A percentile compares a stretch with the other conserved stretches of the same genome.
phyloP scores from a whole-genome alignment of 768 basidiomycete genomes.

The Russula olivacea region DNA sequence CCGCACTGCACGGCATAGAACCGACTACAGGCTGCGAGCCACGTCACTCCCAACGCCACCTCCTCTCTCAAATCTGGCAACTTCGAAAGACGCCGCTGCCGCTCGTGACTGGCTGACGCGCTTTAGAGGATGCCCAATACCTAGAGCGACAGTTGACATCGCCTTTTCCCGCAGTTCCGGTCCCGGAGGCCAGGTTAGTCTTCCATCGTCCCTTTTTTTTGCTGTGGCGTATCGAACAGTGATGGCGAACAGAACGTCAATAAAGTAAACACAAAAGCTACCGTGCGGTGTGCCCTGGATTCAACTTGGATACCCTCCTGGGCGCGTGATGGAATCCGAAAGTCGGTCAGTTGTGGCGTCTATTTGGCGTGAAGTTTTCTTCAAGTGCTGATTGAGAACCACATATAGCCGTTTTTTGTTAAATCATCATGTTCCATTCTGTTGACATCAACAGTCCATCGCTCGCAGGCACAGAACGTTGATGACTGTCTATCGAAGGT shows the following conservation, averaged over 20 bases:
- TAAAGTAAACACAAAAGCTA: conserved; percentile 82
- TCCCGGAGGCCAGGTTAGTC: conserved; percentile 72
- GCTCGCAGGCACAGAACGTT: conserved; percentile 75
- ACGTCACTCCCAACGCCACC: conserved; percentile 21
- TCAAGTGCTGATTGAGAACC: not conserved
- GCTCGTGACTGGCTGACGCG: conserved; percentile 22
- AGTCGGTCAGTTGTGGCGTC: conserved; percentile 39
- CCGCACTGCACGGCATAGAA: conserved; percentile 4
- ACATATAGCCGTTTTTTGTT: conserved; percentile 53
- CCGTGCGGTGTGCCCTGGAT: conserved; percentile 52
- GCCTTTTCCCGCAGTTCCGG: conserved; percentile 76
- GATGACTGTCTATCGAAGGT: conserved; percentile 67
- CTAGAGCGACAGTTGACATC: conserved; percentile 50
- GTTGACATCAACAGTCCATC: conserved; percentile 60
- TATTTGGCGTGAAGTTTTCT: not conserved
- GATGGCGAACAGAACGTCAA: conserved; percentile 64
- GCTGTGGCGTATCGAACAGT: conserved; percentile 1
- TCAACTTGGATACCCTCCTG: conserved; percentile 65
- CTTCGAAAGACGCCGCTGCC: conserved; percentile 14
- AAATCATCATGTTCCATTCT: conserved; percentile 63
- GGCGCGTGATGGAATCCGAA: conserved; percentile 45
- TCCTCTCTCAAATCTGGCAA: conserved; percentile 16
- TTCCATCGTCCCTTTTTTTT: not conserved
- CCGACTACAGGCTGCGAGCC: not conserved
- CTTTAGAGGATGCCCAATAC: conserved; percentile 33